phyloP scores from a whole-genome alignment of 2,329 filamentous ascomycete species.

The Sarocladium strictum region DNA sequence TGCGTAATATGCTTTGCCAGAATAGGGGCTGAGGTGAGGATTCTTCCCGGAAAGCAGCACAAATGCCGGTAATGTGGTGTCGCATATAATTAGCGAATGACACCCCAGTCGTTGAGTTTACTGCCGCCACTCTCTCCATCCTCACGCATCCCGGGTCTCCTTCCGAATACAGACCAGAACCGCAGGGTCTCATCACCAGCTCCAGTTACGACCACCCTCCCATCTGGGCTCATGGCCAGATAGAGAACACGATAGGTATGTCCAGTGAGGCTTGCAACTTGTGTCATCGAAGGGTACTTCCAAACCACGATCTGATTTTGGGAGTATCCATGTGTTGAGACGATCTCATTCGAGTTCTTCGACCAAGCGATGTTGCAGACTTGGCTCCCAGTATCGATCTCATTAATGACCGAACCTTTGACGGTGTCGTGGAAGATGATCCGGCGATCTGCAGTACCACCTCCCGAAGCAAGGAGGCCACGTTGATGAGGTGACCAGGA shows the following conservation, averaged over 20 bases:
- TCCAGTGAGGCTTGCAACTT: conserved; percentile 89
- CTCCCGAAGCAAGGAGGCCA: conserved; percentile 88
- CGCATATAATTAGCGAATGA: conserved; percentile 55
- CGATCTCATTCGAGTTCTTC: conserved; percentile 95
- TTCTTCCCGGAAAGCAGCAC: no score
- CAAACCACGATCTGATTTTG: conserved; percentile 99
- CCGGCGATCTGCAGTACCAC: conserved; percentile 88
- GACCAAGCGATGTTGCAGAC: conserved; percentile 99
- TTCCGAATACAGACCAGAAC: conserved; percentile 95
- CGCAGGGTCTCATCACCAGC: conserved; percentile 92
- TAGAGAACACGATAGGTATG: conserved; percentile 97
- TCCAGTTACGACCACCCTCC: conserved; percentile 87
- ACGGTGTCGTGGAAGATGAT: conserved; percentile 98
- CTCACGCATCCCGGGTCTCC: conserved; percentile 66
- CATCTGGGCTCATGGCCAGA: conserved; percentile 94
- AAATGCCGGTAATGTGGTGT: not conserved
- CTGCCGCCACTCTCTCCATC: conserved; percentile 56
- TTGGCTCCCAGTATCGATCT: conserved; percentile 93
- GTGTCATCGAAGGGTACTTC: conserved; percentile 98
- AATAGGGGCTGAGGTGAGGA: no score
- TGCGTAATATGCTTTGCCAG: no score
- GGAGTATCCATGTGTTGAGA: conserved; percentile 93
- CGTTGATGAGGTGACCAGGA: conserved; percentile 96
- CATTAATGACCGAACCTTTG: conserved; percentile 73
- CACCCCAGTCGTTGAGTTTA: conserved; percentile 71